These are phyloP conservation scores for Cryptococcus deneoformans DNA, from an alignment of 1,284 basidiomycete genomes.

Conservation along the genomic window DNA sequence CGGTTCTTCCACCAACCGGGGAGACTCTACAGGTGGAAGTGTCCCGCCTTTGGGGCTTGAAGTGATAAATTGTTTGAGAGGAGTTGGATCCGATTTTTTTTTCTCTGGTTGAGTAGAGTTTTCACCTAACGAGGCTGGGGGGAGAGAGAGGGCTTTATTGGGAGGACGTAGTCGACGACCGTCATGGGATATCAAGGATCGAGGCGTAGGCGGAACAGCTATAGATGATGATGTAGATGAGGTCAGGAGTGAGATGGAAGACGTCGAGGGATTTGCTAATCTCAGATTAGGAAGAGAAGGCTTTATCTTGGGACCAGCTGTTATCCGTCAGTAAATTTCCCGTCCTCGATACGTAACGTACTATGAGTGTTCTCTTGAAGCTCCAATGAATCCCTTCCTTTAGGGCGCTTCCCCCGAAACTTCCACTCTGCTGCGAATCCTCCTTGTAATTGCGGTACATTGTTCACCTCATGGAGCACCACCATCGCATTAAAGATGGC, in stretches of 20 bases:
- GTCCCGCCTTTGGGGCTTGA: neutral
- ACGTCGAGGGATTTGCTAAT: slow-evolving; percentile 14
- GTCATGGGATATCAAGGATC: slow-evolving; percentile 5
- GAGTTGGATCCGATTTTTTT: slow-evolving; percentile 27
- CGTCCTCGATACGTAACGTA: slow-evolving; percentile 2
- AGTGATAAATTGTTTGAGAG: slow-evolving; percentile 15
- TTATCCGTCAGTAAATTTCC: neutral
- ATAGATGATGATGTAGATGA: slow-evolving; percentile 15
- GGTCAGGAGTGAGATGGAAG: slow-evolving; percentile 16
- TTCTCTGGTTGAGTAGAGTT: slow-evolving; percentile 9
- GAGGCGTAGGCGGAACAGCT: slow-evolving; percentile 10
- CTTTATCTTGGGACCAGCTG: slow-evolving; percentile 14
- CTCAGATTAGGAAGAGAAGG: slow-evolving; percentile 28
- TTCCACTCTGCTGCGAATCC: slow-evolving; percentile 39
- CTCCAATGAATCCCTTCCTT: slow-evolving; percentile 16
- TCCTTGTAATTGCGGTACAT: slow-evolving; percentile 41
- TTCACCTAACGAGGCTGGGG: neutral
- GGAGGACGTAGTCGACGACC: neutral
- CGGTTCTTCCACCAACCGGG: slow-evolving; percentile 12
- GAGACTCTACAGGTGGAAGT: slow-evolving; percentile 6
- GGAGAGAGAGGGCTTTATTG: slow-evolving; percentile 4
- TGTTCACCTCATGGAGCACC: slow-evolving; percentile 38
- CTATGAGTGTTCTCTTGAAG: slow-evolving; percentile 5
- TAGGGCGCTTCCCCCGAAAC: slow-evolving; percentile 36
- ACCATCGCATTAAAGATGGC: slow-evolving; percentile 35